Evolutionary conservation across 345 rosid genomes (phyloP).

Genomic region (Melaleuca quinquenervia): DNA sequence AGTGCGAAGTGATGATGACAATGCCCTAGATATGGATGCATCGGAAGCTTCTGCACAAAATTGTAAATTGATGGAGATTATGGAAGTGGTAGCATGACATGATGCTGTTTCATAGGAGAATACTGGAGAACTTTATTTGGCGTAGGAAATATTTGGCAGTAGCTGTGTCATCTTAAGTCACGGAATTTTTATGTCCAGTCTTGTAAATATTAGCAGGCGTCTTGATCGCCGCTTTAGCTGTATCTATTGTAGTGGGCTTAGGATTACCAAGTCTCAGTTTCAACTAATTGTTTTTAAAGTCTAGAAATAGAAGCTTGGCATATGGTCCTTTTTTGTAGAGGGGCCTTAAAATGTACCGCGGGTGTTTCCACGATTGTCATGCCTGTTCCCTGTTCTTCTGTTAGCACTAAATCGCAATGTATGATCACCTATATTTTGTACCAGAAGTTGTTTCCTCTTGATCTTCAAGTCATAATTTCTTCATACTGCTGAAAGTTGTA

Average conservation of each 20-base stretch:
- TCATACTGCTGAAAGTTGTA: neutral
- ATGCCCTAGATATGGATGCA: slow-evolving; percentile 21
- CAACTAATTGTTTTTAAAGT: neutral
- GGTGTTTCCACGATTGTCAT: neutral
- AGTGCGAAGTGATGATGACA: slow-evolving; percentile 13
- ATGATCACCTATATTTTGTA: neutral
- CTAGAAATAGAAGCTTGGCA: neutral
- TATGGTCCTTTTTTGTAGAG: neutral
- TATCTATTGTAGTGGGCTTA: neutral
- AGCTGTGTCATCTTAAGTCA: slow-evolving; percentile 6
- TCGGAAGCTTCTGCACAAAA: slow-evolving; percentile 22
- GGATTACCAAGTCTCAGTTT: neutral
- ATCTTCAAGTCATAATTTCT: neutral
- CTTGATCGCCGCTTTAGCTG: neutral
- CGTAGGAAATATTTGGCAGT: slow-evolving; percentile 10
- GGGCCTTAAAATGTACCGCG: neutral
- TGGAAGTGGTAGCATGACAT: slow-evolving; percentile 18
- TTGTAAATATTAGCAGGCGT: neutral
- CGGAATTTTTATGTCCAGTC: neutral
- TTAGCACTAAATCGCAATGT: neutral
- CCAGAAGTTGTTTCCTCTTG: neutral
- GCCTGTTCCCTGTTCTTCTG: neutral
- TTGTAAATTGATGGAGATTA: slow-evolving; percentile 22
- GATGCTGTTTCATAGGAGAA: neutral
- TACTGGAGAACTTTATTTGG: slow-evolving; percentile 3